These are phyloP conservation scores for Acrocalymma vagum DNA, from an alignment of 2,329 filamentous ascomycete species.

Conservation along the genomic window DNA sequence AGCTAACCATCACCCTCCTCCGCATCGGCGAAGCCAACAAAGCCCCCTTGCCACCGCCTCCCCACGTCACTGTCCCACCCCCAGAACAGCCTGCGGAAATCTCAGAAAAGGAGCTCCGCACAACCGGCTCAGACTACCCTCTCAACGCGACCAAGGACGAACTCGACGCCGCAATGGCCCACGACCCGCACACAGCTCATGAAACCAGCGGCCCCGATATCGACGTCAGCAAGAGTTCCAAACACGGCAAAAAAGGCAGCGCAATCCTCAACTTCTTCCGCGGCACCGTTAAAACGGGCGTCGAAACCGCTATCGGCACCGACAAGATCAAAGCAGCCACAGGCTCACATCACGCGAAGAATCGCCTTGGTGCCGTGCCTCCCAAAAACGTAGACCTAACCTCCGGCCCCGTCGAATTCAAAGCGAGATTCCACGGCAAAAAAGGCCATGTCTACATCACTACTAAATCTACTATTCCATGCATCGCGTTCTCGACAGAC, in stretches of 20 bases:
- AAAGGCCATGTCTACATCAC: slow-evolving; percentile 78
- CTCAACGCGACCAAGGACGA: slow-evolving; percentile 72
- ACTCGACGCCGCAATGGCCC: slow-evolving; percentile 66
- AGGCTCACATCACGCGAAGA: slow-evolving; percentile 68
- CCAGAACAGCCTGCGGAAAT: slow-evolving; percentile 61
- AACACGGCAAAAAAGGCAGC: slow-evolving; percentile 57
- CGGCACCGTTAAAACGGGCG: slow-evolving; percentile 72
- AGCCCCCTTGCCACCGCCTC: slow-evolving; percentile 74
- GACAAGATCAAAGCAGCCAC: slow-evolving; percentile 75
- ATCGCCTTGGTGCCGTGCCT: slow-evolving; percentile 75
- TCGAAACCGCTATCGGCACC: slow-evolving; percentile 75
- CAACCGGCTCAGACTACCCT: slow-evolving; percentile 62
- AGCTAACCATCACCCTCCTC: slow-evolving; percentile 81
- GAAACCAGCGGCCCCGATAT: slow-evolving; percentile 62
- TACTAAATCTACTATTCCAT: slow-evolving; percentile 71
- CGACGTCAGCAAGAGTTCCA: slow-evolving; percentile 55
- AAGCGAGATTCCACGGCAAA: slow-evolving; percentile 73
- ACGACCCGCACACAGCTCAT: slow-evolving; percentile 56
- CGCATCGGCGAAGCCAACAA: slow-evolving; percentile 84
- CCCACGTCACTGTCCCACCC: slow-evolving; percentile 53
- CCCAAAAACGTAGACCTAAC: slow-evolving; percentile 52
- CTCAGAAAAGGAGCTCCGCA: slow-evolving; percentile 59
- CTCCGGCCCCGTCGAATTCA: slow-evolving; percentile 79
- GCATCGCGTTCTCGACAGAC: slow-evolving; percentile 71
- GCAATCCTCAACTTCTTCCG: slow-evolving; percentile 73